Conservation (phyloP, 768 basidiomycete genomes). For the Plicaturopsis crispa region DNA sequence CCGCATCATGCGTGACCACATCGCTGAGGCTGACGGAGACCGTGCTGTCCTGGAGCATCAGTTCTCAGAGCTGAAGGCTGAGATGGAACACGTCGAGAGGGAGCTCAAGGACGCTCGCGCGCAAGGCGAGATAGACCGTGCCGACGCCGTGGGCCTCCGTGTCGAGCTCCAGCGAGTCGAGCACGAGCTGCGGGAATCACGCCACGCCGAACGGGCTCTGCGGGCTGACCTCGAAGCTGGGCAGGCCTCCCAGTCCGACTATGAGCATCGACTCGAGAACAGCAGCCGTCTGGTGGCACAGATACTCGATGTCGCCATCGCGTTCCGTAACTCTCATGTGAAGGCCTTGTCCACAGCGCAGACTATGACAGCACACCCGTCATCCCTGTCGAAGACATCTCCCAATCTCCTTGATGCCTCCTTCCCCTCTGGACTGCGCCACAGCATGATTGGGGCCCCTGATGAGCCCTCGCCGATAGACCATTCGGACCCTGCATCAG, state of each 20-base stretch:
- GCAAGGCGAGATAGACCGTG: constrained; percentile 55
- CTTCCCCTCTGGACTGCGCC: constrained; percentile 39
- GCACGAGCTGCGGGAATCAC: constrained; percentile 61
- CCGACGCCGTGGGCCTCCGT: constrained; percentile 60
- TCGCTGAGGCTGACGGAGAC: constrained; percentile 90
- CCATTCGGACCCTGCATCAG: constrained; percentile 63
- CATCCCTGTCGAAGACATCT: constrained; percentile 36
- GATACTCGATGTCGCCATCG: constrained; percentile 72
- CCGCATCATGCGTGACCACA: constrained; percentile 72
- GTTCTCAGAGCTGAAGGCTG: constrained; percentile 63
- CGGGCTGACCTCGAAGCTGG: constrained; percentile 71
- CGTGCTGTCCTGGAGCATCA: constrained; percentile 89
- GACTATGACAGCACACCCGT: constrained; percentile 45
- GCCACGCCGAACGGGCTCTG: constrained; percentile 59
- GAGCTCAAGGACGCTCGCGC: constrained; percentile 57
- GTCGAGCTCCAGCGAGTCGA: constrained; percentile 70
- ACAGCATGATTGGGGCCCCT: constrained; percentile 41
- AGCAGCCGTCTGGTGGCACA: constrained; percentile 70
- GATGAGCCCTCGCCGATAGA: constrained; percentile 71
- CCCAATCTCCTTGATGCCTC: constrained; percentile 40
- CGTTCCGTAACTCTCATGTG: constrained; percentile 69
- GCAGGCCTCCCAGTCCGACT: constrained; percentile 56
- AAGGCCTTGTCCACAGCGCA: constrained; percentile 63
- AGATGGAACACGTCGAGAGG: constrained; percentile 50
- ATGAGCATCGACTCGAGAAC: constrained; percentile 60